phyloP scores from a whole-genome alignment of 2,329 filamentous ascomycete genomes.

The Cercospora canescens region DNA sequence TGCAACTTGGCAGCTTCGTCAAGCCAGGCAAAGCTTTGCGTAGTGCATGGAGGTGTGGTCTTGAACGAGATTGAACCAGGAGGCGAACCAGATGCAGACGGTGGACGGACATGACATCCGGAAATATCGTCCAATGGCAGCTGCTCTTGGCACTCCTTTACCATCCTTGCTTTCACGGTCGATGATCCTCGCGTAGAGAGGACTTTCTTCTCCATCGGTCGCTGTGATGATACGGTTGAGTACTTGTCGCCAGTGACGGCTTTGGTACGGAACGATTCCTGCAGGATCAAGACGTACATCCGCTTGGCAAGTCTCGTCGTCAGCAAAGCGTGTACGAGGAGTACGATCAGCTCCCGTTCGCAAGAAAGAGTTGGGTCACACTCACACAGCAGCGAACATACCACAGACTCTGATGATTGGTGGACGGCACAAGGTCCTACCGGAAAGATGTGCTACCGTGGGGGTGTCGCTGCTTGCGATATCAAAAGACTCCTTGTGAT shows the following conservation, averaged over 20 bases:
- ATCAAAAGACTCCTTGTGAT: not conserved
- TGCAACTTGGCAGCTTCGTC: conserved; percentile 3
- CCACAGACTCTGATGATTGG: not conserved
- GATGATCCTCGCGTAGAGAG: not conserved
- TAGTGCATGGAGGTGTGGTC: not conserved
- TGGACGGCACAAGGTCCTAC: not conserved
- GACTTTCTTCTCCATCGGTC: not conserved
- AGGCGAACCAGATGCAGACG: not conserved
- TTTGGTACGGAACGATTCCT: not conserved
- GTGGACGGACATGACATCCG: not conserved
- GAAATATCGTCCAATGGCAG: not conserved
- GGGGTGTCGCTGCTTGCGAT: not conserved
- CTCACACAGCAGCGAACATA: not conserved
- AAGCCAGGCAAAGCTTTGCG: not conserved
- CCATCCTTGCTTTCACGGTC: not conserved
- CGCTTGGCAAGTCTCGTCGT: not conserved
- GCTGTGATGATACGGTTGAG: not conserved
- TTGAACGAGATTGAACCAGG: not conserved
- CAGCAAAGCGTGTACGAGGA: not conserved
- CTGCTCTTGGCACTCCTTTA: not conserved
- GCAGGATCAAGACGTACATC: not conserved
- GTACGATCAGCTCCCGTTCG: not conserved
- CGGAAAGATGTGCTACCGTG: not conserved
- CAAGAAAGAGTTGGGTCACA: not conserved
- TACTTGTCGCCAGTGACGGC: not conserved